A percentile compares a stretch with the other conserved stretches of the same genome.
Conservation (phyloP, 768 basidiomycete species). For the Lactifluus rugatus region DNA sequence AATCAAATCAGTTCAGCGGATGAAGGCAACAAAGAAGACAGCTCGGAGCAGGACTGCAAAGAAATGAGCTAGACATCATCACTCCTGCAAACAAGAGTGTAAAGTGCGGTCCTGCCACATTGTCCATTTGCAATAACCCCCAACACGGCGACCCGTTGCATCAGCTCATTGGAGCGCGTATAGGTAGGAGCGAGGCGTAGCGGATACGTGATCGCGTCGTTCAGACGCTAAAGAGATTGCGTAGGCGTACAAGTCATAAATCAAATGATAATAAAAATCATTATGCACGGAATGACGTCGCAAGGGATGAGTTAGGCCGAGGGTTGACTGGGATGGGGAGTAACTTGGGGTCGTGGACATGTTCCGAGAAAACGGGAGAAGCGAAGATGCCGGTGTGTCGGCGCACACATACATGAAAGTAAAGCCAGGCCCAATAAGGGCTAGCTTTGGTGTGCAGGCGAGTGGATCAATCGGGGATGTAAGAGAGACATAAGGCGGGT, state of each 20-base stretch:
- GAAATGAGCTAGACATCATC: neutral
- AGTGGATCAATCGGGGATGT: constrained; percentile 40
- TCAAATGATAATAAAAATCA: constrained; percentile 21
- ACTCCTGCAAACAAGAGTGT: neutral
- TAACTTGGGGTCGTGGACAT: constrained; percentile 17
- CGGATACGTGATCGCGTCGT: constrained; percentile 31
- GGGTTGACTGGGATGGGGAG: constrained; percentile 14
- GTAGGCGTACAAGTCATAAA: constrained; percentile 20
- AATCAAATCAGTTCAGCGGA: neutral
- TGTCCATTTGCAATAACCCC: constrained; percentile 5
- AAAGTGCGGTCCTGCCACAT: neutral
- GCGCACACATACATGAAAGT: constrained; percentile 40
- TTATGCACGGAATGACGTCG: constrained; percentile 17
- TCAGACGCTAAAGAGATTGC: constrained; percentile 32
- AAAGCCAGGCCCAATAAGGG: constrained; percentile 78
- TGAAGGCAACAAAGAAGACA: neutral
- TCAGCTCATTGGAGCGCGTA: constrained; percentile 11
- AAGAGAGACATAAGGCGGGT: constrained; percentile 20
- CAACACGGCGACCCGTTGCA: constrained; percentile 3
- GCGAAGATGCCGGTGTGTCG: constrained; percentile 61
- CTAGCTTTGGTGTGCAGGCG: constrained; percentile 53
- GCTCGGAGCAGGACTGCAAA: neutral
- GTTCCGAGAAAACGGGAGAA: constrained; percentile 25
- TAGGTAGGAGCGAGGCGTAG: constrained; percentile 21
- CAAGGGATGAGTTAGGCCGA: constrained; percentile 7